These are phyloP conservation scores for Citrus trifoliata DNA, from an alignment of 345 rosid species.

Conservation along the genomic window DNA sequence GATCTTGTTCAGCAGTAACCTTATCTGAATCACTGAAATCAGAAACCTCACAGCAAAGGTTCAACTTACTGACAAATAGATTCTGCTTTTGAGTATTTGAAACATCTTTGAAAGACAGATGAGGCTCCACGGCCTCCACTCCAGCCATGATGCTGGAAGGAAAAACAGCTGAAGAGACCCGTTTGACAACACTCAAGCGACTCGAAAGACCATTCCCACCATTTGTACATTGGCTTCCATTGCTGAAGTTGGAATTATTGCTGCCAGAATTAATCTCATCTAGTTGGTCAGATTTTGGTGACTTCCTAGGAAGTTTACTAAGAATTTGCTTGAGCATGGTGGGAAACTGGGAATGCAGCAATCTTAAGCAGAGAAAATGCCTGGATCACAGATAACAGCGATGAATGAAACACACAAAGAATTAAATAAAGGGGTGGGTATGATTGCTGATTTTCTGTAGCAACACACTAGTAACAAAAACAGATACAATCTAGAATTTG, in stretches of 20 bases:
- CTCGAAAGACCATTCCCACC: conserved; percentile 56
- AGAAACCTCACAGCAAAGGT: conserved; percentile 54
- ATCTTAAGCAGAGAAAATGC: conserved; percentile 24
- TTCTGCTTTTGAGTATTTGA: conserved; percentile 65
- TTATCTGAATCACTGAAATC: conserved; percentile 49
- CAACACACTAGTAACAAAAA: not conserved
- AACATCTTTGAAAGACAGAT: conserved; percentile 68
- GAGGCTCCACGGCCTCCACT: conserved; percentile 71
- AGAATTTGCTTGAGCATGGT: conserved; percentile 77
- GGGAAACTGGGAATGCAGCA: conserved; percentile 24
- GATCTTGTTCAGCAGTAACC: conserved; percentile 45
- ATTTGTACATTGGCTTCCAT: conserved; percentile 50
- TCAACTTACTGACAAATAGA: conserved; percentile 70
- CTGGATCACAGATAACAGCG: conserved; percentile 15
- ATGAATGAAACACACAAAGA: not conserved
- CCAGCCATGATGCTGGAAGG: conserved; percentile 74
- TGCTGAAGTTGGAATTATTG: conserved; percentile 32
- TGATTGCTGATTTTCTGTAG: not conserved
- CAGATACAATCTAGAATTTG: not conserved
- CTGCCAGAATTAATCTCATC: conserved; percentile 46
- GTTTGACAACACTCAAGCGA: conserved; percentile 68
- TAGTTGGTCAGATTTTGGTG: conserved; percentile 39
- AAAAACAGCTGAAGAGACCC: conserved; percentile 81
- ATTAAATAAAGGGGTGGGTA: not conserved
- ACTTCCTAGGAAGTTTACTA: conserved; percentile 72